Percentiles rank a stretch among this genome's conserved stretches.
phyloP scores from a whole-genome alignment of 371 early-diverging fungal species.

The Saksenaea oblongispora region DNA sequence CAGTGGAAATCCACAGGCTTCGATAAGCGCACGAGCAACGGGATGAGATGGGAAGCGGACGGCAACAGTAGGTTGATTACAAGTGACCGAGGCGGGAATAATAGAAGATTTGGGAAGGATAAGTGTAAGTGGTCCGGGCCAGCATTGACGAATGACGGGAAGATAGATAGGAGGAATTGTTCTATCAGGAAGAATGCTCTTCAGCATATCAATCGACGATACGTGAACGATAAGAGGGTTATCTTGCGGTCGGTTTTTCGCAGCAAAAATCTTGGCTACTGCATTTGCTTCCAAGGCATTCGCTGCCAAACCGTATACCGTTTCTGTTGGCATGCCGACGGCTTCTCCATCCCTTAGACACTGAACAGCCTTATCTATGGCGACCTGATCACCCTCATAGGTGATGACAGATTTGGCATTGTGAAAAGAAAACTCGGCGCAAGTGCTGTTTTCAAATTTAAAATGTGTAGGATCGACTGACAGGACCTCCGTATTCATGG shows the following conservation, averaged over 20 bases:
- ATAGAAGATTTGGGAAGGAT: conserved; percentile 76
- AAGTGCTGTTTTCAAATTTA: conserved; percentile 2
- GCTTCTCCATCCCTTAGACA: conserved; percentile 51
- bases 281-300: conserved; percentile 79
- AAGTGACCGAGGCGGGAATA: conserved; percentile 83
- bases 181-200: conserved; percentile 59
- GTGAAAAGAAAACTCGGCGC: conserved; percentile 3
- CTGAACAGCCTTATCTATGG: conserved; percentile 50
- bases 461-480: conserved; percentile 18
- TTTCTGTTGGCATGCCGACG: conserved; percentile 99
- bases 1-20: conserved; percentile 86
- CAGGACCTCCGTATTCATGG: conserved; percentile 2
- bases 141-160: conserved; percentile 69
- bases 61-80: conserved; percentile 88
- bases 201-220: conserved; percentile 89
- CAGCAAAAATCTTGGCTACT: conserved; percentile 83
- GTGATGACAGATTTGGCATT: conserved; percentile 26
- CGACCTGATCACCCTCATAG: conserved; percentile 22
- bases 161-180: conserved; percentile 69
- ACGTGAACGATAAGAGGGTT: conserved; percentile 99
- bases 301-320: conserved; percentile 99
- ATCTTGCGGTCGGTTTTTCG: conserved; percentile 96
- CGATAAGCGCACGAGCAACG: conserved; percentile 89
- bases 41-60: conserved; percentile 96
- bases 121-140: conserved; percentile 99